Conservation (phyloP, 2,329 filamentous ascomycete species). For the Botrytis hyacinthi region DNA sequence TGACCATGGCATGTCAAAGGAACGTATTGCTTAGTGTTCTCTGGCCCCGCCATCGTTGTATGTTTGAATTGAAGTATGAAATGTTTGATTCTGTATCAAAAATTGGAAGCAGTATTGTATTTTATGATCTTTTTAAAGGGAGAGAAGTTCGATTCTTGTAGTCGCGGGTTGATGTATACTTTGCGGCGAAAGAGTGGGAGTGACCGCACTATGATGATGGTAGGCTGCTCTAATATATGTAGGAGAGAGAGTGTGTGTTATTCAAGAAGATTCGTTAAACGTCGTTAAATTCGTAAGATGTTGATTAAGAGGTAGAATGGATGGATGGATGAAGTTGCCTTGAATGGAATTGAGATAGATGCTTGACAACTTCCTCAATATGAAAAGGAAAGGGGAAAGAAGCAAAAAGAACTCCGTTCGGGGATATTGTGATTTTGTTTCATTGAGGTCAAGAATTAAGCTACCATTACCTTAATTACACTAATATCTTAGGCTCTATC, state of each 20-base stretch:
- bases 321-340: neutral
- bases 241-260: constrained; percentile 18
- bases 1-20: constrained; percentile 75
- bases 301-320: constrained; percentile 21
- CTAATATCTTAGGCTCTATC: neutral
- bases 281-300: constrained; percentile 37
- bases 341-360: neutral
- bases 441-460: constrained; percentile 6
- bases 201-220: neutral
- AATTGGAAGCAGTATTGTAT: neutral
- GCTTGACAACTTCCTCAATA: neutral
- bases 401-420: constrained; percentile 2
- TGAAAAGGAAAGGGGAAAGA: constrained; percentile 12
- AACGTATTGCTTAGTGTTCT: constrained; percentile 45
- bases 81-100: neutral
- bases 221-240: constrained; percentile 8
- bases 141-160: neutral
- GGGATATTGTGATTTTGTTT: constrained; percentile 6
- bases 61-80: constrained; percentile 11
- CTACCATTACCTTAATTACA: neutral
- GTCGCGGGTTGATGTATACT: neutral
- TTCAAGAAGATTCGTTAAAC: constrained; percentile 39
- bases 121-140: neutral
- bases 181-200: constrained; percentile 15
- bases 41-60: constrained; percentile 31